Conservation (phyloP, 306 rosid species). For the Parietaria judaica region DNA sequence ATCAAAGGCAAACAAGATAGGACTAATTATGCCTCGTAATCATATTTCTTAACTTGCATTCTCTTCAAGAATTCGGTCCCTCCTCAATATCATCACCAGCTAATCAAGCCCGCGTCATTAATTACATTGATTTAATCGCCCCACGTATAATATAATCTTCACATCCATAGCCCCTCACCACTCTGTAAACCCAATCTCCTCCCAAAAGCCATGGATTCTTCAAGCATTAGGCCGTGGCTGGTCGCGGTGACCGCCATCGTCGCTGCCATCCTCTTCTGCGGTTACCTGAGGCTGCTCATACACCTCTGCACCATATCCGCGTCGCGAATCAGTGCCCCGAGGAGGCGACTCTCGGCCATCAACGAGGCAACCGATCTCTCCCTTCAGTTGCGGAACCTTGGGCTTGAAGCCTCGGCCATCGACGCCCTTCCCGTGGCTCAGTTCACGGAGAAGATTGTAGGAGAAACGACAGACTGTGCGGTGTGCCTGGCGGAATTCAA, state of each 20-base stretch:
- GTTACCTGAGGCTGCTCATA: slow-evolving; percentile 10
- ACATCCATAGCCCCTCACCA: no score
- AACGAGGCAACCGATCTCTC: slow-evolving; percentile 8
- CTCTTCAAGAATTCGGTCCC: no score
- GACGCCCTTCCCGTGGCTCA: slow-evolving; percentile 27
- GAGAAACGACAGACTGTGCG: slow-evolving; percentile 31
- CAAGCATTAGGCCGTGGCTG: not conserved
- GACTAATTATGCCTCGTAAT: no score
- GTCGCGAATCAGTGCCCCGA: slow-evolving; percentile 15
- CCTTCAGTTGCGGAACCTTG: slow-evolving; percentile 28
- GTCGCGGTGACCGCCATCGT: slow-evolving; percentile 1
- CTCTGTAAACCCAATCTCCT: not conserved
- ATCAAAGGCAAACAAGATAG: no score
- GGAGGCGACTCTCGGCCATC: slow-evolving; percentile 9
- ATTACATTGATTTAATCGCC: no score
- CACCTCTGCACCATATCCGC: not conserved
- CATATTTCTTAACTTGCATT: no score
- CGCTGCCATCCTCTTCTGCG: slow-evolving; percentile 11
- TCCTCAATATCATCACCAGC: no score
- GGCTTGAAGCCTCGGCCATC: slow-evolving; percentile 21
- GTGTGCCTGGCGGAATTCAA: slow-evolving; percentile 26
- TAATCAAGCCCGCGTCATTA: no score
- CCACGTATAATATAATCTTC: no score
- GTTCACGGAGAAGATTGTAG: slow-evolving; percentile 34
- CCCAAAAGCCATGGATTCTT: not conserved